Percentiles rank a stretch among this genome's conserved stretches.
These are phyloP conservation scores for Lactarius indigo DNA, from an alignment of 768 basidiomycete genomes.

Conservation along the genomic window DNA sequence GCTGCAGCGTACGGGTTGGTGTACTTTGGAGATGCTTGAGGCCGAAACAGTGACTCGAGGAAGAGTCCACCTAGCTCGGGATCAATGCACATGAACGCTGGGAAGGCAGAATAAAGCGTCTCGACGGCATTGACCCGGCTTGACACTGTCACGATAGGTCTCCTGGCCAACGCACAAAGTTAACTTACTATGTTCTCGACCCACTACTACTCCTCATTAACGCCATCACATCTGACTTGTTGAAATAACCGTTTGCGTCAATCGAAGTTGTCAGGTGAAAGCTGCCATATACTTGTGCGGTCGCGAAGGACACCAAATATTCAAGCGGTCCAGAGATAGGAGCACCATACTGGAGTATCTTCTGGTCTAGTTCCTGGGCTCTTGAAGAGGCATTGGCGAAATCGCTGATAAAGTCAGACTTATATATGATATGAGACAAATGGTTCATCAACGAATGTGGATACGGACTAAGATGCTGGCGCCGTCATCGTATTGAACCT, in stretches of 20 bases:
- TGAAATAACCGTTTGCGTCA: no score
- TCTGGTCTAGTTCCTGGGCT: conserved; percentile 44
- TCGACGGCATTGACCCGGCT: conserved; percentile 47
- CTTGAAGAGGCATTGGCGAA: conserved; percentile 42
- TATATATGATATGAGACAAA: background rate
- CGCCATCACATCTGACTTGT: conserved; percentile 47
- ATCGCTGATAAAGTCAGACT: conserved; percentile 45
- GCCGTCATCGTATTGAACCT: conserved; percentile 32
- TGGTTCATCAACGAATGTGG: background rate
- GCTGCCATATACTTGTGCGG: conserved; percentile 51
- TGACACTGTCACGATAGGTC: background rate
- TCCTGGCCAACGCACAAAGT: background rate
- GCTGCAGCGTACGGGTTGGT: conserved; percentile 21
- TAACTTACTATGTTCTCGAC: conserved; percentile 32
- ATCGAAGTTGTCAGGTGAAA: conserved; percentile 54
- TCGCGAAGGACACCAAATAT: conserved; percentile 47
- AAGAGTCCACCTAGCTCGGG: conserved; percentile 40
- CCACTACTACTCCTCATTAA: conserved; percentile 41
- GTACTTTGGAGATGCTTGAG: conserved; percentile 19
- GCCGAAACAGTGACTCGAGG: conserved; percentile 27
- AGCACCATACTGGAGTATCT: conserved; percentile 45
- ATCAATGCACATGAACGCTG: conserved; percentile 50
- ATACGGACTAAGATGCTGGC: conserved; percentile 17
- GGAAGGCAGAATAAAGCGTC: conserved; percentile 50
- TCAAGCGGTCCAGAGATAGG: conserved; percentile 51